Conservation (phyloP, 768 basidiomycete genomes). For the Suillus americanus region DNA sequence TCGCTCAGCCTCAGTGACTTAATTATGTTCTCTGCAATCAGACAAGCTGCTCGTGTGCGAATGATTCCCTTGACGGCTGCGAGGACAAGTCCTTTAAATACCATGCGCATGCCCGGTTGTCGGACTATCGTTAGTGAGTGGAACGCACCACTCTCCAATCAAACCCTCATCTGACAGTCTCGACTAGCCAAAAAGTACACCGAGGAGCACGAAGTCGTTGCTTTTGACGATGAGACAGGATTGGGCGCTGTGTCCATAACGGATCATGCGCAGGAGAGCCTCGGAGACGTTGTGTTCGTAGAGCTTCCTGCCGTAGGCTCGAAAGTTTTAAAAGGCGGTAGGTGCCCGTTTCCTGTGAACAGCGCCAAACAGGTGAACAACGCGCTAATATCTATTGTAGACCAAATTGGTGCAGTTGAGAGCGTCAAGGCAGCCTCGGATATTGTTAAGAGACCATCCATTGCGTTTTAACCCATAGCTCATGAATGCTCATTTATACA, state of each 20-base stretch:
- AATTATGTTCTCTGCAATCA: slow-evolving; percentile 11
- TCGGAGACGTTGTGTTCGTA: slow-evolving; percentile 97
- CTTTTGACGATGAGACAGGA: slow-evolving; percentile 73
- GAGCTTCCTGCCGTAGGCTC: slow-evolving; percentile 75
- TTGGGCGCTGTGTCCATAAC: slow-evolving; percentile 86
- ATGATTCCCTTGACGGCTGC: slow-evolving; percentile 2
- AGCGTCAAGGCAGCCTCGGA: slow-evolving; percentile 97
- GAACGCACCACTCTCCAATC: not conserved
- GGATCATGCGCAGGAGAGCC: slow-evolving; percentile 84
- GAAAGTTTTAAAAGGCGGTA: slow-evolving; percentile 71
- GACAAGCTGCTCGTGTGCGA: slow-evolving; percentile 4
- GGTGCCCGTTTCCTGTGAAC: slow-evolving; percentile 28
- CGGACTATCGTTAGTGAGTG: slow-evolving; percentile 13
- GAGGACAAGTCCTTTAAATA: not conserved
- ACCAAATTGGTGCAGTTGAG: slow-evolving; percentile 88
- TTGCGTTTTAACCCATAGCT: slow-evolving; percentile 3
- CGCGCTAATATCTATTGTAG: slow-evolving; percentile 37
- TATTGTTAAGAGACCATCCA: slow-evolving; percentile 55
- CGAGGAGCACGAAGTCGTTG: slow-evolving; percentile 82
- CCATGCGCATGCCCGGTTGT: not conserved
- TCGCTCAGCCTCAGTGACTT: not conserved
- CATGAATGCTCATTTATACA: slow-evolving; percentile 29
- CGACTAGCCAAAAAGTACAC: slow-evolving; percentile 75
- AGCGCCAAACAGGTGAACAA: not conserved
- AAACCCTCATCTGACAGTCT: not conserved